phyloP scores from a whole-genome alignment of 148 eudicot species.

The Rhododendron ferrugineum region DNA sequence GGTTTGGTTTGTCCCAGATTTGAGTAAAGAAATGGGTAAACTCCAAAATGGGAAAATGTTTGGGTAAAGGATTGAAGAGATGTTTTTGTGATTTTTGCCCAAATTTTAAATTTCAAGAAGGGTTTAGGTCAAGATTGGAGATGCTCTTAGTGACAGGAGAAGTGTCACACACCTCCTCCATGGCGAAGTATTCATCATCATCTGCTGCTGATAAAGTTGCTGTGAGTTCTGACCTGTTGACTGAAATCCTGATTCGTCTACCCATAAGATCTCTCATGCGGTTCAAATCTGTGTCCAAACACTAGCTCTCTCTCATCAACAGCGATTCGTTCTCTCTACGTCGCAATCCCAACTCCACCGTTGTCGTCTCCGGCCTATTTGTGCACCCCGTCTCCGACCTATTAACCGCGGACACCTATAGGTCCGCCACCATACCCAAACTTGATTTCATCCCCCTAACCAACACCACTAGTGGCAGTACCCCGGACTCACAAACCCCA shows the following conservation, averaged over 20 bases:
- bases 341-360: background rate
- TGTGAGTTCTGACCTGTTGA: background rate
- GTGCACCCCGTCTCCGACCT: background rate
- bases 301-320: conserved; percentile 12
- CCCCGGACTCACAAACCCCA: background rate
- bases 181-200: background rate
- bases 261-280: conserved; percentile 13
- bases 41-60: too few species aligned
- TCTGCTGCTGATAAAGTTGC: background rate
- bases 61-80: too few species aligned
- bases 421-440: background rate
- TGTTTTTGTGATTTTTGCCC: too few species aligned
- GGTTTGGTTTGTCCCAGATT: too few species aligned
- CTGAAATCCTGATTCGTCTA: conserved; percentile 7
- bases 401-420: too few species aligned
- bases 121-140: too few species aligned
- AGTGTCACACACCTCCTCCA: background rate
- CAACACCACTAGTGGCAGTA: too few species aligned
- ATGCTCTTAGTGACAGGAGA: background rate
- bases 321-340: background rate
- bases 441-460: background rate
- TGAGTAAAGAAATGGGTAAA: too few species aligned
- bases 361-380: background rate
- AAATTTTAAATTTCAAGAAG: too few species aligned
- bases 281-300: conserved; percentile 16